Base-by-base conservation (phyloP, 371 early-diverging fungal species). In the Dinochytrium kinnereticum region DNA sequence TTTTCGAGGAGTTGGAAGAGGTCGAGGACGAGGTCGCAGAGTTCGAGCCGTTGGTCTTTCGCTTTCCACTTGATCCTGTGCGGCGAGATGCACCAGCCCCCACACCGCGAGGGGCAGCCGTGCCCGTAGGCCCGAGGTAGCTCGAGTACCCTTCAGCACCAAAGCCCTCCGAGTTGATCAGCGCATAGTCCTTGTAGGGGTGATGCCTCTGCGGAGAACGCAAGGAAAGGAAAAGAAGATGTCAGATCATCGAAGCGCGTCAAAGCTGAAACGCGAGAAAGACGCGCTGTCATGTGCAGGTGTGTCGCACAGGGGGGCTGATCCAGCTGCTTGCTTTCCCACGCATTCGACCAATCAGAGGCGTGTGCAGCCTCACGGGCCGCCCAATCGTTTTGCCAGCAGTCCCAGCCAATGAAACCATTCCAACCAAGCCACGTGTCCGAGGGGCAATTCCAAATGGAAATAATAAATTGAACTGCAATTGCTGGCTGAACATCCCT, bases 131-230 rank as follows among this genome's bases (percentile, higher is more conserved):
- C 3, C 13, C 13, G 26, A 28, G 19, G 61, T 33, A 28, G 34
- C 34, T 24, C 13, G 36, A 28, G 24, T 33, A 17, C 10, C 61
- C 61, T 30, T 61, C 61, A 37, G 61, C 61, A 15, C 61, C 34
- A 34, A 61, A 61, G 7, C 61, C 61, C 26, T 61, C 61, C 15
- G 61, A 61, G 36, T 61, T 61, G 10, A 36, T 36, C 28, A 61
- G 61, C 19, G 61, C 61, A 37, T 61, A 61, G 61, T 61, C 61
- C 61, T 61, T 61, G 61, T 61, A 61, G 2, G 61, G 61, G 34
- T 61, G 61, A 24, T 61, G 61, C 3, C 61, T 30, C 61, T 61
- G 34, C 13, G 17, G 30, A 24, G 57, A 26, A 26, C 10, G 28
- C 7, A 55, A 44, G 21, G 49, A 10, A 44, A 44, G 21, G 49